A percentile compares a stretch with the other conserved stretches of the same genome.
phyloP scores from a whole-genome alignment of 2,329 filamentous ascomycete genomes.

The Hysterium pulicare region DNA sequence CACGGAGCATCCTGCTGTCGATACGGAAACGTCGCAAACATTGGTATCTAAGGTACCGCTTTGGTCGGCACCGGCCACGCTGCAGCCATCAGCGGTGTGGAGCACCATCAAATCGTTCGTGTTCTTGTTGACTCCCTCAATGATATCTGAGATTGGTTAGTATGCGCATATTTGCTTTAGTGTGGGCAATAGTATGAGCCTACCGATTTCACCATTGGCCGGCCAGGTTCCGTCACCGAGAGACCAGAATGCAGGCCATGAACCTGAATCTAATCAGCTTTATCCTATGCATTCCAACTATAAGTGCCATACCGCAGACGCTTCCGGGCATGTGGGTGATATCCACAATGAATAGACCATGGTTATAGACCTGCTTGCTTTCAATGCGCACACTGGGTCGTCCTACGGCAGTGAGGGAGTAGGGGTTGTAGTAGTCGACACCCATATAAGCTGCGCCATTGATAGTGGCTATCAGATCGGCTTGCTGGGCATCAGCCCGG shows the following conservation, averaged over 20 bases:
- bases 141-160: conserved; percentile 26
- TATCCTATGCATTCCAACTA: no score
- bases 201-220: conserved; percentile 31
- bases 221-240: conserved; percentile 20
- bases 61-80: conserved; percentile 23
- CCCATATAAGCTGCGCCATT: conserved; percentile 2
- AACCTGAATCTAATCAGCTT: conserved; percentile 14
- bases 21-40: conserved; percentile 25
- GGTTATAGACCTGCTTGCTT: background rate
- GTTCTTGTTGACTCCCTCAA: conserved; percentile 32
- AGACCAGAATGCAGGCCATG: conserved; percentile 10
- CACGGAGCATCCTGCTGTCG: conserved; percentile 9
- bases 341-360: conserved; percentile 6
- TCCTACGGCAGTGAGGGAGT: conserved; percentile 20
- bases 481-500: conserved; percentile 24
- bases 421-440: background rate
- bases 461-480: conserved; percentile 18
- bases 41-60: conserved; percentile 22
- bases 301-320: conserved; percentile 1
- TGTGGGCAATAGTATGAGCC: no score
- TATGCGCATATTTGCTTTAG: no score
- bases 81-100: conserved; percentile 29
- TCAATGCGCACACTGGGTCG: conserved; percentile 6
- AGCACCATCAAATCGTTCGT: conserved; percentile 24
- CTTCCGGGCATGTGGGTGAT: conserved; percentile 5